A percentile compares a stretch with the other conserved stretches of the same genome.
Conservation (phyloP, 306 rosid species). For the Vigna mungo region DNA sequence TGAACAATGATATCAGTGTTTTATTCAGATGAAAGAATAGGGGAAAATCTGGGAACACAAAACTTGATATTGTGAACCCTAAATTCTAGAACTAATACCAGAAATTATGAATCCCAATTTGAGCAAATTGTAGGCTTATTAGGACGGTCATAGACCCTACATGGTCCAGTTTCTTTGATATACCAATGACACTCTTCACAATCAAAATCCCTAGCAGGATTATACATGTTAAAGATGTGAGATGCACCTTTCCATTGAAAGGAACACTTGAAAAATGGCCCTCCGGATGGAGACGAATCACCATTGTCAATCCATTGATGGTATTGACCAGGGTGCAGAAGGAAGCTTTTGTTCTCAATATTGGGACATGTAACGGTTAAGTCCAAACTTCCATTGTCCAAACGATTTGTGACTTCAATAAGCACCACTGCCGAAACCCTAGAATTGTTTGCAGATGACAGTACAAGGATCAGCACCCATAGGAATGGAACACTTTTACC, state of each 20-base stretch:
- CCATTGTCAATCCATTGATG: background rate
- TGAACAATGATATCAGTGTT: no score
- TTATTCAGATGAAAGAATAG: background rate
- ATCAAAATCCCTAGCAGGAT: background rate
- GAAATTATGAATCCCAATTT: background rate
- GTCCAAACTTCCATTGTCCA: background rate
- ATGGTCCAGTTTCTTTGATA: background rate
- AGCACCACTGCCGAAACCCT: background rate
- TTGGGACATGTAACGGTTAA: background rate
- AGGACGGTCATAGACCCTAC: background rate
- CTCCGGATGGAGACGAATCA: background rate
- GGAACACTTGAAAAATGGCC: background rate
- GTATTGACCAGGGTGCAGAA: rapidly evolving
- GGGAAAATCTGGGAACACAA: no score
- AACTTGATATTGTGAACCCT: no score
- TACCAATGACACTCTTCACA: background rate
- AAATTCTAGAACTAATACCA: no score
- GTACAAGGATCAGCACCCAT: background rate
- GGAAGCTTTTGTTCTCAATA: background rate
- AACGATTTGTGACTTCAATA: background rate
- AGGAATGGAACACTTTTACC: background rate
- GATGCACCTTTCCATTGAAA: background rate
- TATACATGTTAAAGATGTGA: background rate
- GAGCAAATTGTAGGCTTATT: background rate
- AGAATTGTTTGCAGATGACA: background rate